Evolutionary conservation across 495 filamentous ascomycete genomes (phyloP).

Genomic region (Penicillium canescens): DNA sequence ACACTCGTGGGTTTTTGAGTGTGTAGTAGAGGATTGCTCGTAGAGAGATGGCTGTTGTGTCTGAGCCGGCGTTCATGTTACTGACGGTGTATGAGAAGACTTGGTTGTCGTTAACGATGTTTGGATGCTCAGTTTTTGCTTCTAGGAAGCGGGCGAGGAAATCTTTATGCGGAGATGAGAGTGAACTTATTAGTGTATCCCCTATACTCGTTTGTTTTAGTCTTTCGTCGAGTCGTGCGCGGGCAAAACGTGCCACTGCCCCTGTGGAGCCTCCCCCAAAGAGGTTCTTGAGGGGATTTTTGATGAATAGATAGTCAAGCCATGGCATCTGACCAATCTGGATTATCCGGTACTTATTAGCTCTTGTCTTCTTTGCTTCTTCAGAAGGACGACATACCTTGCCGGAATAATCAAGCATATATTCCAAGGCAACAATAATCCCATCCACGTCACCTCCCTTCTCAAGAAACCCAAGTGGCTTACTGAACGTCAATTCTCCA

Average conservation of each 20-base stretch:
- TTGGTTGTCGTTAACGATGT: constrained; percentile 33
- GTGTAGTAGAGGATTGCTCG: constrained; percentile 52
- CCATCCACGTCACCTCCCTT: constrained; percentile 36
- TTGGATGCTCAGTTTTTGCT: constrained; percentile 33
- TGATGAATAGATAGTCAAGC: constrained; percentile 49
- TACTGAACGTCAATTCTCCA: constrained; percentile 35
- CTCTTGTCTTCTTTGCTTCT: neutral
- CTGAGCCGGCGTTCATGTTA: constrained; percentile 53
- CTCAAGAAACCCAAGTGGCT: constrained; percentile 41
- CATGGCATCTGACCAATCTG: constrained; percentile 51
- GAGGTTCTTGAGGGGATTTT: constrained; percentile 47
- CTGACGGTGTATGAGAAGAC: constrained; percentile 34
- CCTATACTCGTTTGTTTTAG: neutral
- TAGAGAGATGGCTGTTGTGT: constrained; percentile 52
- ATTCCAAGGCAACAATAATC: constrained; percentile 24
- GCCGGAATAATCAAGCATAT: constrained; percentile 20
- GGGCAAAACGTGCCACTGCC: constrained; percentile 35
- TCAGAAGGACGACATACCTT: constrained; percentile 1
- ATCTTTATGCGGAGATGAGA: constrained; percentile 14
- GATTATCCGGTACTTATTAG: neutral
- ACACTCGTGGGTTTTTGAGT: constrained; percentile 34
- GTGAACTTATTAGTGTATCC: neutral
- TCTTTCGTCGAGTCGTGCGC: constrained; percentile 53
- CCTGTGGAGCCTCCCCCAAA: constrained; percentile 30
- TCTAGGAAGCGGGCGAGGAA: constrained; percentile 30